These are phyloP conservation scores for Penicillium lividum DNA, from an alignment of 495 filamentous ascomycete genomes.

Conservation along the genomic window DNA sequence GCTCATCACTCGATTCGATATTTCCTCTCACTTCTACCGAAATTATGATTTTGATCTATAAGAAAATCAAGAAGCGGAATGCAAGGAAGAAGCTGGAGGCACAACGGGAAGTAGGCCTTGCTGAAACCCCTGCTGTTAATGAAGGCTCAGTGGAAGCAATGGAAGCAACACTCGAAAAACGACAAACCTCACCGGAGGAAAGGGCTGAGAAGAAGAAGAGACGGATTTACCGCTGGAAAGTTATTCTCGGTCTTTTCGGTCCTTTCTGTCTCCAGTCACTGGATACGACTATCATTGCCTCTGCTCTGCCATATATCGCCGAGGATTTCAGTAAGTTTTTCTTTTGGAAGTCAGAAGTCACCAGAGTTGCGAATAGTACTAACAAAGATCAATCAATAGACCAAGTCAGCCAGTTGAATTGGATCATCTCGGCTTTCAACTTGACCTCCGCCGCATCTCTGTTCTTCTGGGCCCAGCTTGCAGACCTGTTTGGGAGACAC, in stretches of 20 bases:
- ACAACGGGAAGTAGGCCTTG: neutral
- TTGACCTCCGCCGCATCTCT: conserved; percentile 63
- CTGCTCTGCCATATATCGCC: conserved; percentile 60
- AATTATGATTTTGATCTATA: conserved; percentile 18
- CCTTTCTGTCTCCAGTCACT: conserved; percentile 55
- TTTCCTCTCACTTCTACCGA: neutral
- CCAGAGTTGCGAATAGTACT: neutral
- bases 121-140: neutral
- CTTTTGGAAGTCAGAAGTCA: neutral
- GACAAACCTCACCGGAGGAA: conserved; percentile 12
- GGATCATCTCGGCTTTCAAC: conserved; percentile 64
- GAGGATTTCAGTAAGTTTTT: conserved; percentile 54
- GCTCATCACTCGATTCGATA: neutral
- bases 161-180: neutral
- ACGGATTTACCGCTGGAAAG: conserved; percentile 51
- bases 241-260: conserved; percentile 52
- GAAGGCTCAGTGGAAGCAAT: neutral
- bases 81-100: conserved; percentile 8
- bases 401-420: conserved; percentile 57
- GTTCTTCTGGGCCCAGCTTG: conserved; percentile 59
- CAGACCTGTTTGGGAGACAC: conserved; percentile 61
- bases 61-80: conserved; percentile 20
- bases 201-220: conserved; percentile 10
- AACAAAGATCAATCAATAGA: conserved; percentile 30
- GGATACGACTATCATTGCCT: conserved; percentile 61